Base-by-base conservation (phyloP, 2,329 filamentous ascomycete genomes). In the Colletotrichum truncatum region DNA sequence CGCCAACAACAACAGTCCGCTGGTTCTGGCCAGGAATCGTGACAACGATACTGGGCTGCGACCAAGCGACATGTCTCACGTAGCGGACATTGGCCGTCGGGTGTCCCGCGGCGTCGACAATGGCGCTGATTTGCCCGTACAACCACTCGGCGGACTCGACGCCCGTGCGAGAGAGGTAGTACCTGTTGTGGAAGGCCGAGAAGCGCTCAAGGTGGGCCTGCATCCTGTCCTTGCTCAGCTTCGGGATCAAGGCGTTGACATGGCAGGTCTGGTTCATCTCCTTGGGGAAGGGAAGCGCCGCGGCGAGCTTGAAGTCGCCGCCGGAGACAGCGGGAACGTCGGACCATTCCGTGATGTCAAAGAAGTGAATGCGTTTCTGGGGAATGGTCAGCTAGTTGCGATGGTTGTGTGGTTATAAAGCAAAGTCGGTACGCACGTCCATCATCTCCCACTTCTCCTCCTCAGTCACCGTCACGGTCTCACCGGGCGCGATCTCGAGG, bases 21-120 rank as follows among this genome's bases (percentile, higher is more conserved):
- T 69, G 69, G 0, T 84, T 89, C 77, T 89, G 85, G 14, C 92
- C 93, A 0, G 92, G 92, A 28, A 96, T 89, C 1, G 90, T 92
- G n/a, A 91, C 92, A 71, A 96, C 93, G 72, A 96, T 89, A 71
- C 87, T 91, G 70, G 88, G 89, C 74, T 96, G 93, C 12, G 87
- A 86, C 91, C 92, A 96, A 0, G 87, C 68, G 36, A 41, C 77
- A 73, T 94, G 93, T 7, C 82, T 75, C 74, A 95, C 93, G 49
- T 84, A 83, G 69, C 86, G 82, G 3, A 90, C 90, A 9, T 83
- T 85, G 12, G 88, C 91, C 11, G 86, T 77, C 14, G 80, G 78
- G 4, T 90, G 89, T 23, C 89, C 89, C 4, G 90, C 86, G 6
- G 85, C 82, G 1, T 81, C 74, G 61, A 94, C 81, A 2, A 90